phyloP scores from a whole-genome alignment of 176 grass and related monocot species.

The barley (Hordeum vulgare) region DNA sequence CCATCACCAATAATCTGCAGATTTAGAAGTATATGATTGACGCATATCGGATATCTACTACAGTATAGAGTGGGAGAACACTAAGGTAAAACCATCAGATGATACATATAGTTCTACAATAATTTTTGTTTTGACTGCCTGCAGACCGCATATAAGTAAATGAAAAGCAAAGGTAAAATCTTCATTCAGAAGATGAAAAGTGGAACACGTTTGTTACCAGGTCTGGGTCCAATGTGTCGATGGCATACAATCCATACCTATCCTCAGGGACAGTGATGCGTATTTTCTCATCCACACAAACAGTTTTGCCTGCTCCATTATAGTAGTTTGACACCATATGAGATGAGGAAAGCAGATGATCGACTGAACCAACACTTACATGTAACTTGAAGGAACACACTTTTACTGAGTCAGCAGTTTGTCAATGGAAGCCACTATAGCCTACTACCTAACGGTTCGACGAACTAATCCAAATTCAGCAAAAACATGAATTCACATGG shows the following conservation, averaged over 20 bases:
- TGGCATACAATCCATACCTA: conserved; percentile 78
- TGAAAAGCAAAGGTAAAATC: conserved; percentile 6
- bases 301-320: too few species aligned
- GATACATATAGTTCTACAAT: too few species aligned
- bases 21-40: conserved; percentile 8
- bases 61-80: not conserved
- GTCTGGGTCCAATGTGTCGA: conserved; percentile 79
- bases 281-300: too few species aligned
- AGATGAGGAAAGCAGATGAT: too few species aligned
- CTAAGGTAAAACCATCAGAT: not conserved
- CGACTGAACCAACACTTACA: too few species aligned
- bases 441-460: too few species aligned
- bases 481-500: too few species aligned
- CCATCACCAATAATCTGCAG: conserved; percentile 68
- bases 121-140: not conserved
- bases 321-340: too few species aligned
- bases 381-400: too few species aligned
- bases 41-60: not conserved
- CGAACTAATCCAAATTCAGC: too few species aligned
- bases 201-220: conserved; percentile 37
- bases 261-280: conserved; percentile 72
- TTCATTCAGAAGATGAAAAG: conserved; percentile 4
- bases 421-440: too few species aligned
- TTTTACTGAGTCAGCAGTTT: too few species aligned
- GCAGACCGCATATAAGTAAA: not conserved